Evolutionary conservation across 75 land plant genomes (phyloP).

Genomic region (Adiantum capillusveneris): DNA sequence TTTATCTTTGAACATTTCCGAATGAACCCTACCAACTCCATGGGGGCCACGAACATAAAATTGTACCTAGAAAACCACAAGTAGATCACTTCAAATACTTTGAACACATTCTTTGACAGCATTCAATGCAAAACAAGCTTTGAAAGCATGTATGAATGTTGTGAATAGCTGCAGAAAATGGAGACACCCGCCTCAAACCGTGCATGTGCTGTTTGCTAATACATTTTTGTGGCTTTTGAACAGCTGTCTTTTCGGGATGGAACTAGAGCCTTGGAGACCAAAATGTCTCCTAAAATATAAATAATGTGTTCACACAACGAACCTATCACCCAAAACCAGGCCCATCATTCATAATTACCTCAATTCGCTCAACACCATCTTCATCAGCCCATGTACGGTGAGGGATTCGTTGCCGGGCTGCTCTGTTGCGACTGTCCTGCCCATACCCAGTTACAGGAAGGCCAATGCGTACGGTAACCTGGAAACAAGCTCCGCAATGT

Average conservation of each 20-base stretch:
- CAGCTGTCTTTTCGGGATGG: no score
- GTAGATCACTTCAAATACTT: no score
- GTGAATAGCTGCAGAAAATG: no score
- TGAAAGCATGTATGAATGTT: no score
- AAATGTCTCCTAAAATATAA: no score
- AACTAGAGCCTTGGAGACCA: no score
- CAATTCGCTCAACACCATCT: constrained; percentile 87
- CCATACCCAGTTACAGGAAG: constrained; percentile 91
- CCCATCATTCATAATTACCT: constrained; percentile 39
- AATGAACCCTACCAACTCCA: constrained; percentile 75
- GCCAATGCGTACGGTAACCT: constrained; percentile 84
- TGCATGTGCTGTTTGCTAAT: no score
- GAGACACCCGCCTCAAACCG: no score
- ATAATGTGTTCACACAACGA: constrained; percentile 11
- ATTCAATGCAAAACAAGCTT: no score
- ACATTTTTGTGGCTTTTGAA: no score
- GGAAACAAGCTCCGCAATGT: not conserved
- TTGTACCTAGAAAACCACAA: constrained; percentile 38
- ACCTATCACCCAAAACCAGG: not conserved
- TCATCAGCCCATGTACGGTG: constrained; percentile 76
- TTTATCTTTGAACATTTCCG: constrained; percentile 89
- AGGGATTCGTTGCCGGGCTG: constrained; percentile 86
- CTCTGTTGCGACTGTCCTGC: constrained; percentile 88
- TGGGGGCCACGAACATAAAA: constrained; percentile 85
- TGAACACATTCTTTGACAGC: no score